phyloP scores from a whole-genome alignment of 2,329 filamentous ascomycete genomes.

The Penicillium oxalicum region DNA sequence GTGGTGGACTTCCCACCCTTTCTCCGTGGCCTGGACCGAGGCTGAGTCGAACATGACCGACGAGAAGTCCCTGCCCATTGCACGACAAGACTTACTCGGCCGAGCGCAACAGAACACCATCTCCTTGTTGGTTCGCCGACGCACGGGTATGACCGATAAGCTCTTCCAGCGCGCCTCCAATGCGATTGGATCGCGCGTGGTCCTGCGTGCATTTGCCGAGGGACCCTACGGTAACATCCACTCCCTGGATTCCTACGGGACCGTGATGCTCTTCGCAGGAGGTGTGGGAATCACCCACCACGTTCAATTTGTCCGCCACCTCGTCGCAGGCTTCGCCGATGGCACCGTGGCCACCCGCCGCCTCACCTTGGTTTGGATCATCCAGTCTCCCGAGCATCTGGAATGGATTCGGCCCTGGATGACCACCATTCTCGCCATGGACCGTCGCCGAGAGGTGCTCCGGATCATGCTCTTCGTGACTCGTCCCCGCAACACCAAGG shows the following conservation, averaged over 20 bases:
- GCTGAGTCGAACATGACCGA: conserved; percentile 44
- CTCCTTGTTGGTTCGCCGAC: conserved; percentile 78
- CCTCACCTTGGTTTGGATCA: conserved; percentile 83
- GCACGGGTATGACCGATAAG: conserved; percentile 79
- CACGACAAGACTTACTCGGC: conserved; percentile 47
- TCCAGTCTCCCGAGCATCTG: conserved; percentile 80
- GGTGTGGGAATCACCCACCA: conserved; percentile 95
- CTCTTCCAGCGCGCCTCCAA: conserved; percentile 65
- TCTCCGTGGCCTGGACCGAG: conserved; percentile 70
- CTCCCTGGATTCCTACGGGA: conserved; percentile 85
- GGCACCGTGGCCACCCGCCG: conserved; percentile 73
- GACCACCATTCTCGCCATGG: conserved; percentile 70
- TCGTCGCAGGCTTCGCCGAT: conserved; percentile 62
- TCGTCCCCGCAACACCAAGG: conserved; percentile 72
- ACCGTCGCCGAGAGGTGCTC: conserved; percentile 72
- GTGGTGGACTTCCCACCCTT: conserved; percentile 69
- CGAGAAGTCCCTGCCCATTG: conserved; percentile 41
- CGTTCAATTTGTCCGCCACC: conserved; percentile 75
- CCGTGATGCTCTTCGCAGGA: conserved; percentile 82
- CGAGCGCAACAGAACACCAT: conserved; percentile 51
- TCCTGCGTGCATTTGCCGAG: conserved; percentile 70
- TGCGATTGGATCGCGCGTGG: conserved; percentile 50
- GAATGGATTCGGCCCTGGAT: conserved; percentile 92
- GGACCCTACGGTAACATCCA: conserved; percentile 84
- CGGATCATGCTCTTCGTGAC: conserved; percentile 88